Base-by-base conservation (phyloP, 768 basidiomycete genomes). In the Collybia mongolica region DNA sequence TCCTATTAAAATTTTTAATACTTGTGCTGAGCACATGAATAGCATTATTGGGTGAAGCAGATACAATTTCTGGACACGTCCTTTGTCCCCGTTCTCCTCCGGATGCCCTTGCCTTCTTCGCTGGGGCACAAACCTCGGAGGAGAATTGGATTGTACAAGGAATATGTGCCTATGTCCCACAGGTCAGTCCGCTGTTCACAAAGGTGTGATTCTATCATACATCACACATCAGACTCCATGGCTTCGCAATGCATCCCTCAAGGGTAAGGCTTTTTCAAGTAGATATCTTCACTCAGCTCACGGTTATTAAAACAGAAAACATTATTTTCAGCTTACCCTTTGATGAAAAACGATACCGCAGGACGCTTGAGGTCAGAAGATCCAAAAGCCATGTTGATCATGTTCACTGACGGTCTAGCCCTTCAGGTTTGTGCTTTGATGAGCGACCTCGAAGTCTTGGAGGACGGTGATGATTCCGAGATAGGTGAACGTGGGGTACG, bases 41-140 rank as follows among this genome's bases (percentile, higher is more conserved):
- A 84, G 87, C 86, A 6, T 78, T 96, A 32, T 77, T 97, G 3
- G 94, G 94, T 23, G 92, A 95, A 72, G 86, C 90, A 4, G 92
- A 95, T 66, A 57, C 94, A 12, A 69, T 97, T 11, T 71, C 86
- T 18, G 94, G 94, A 0, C 89, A 93, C 59, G 68, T 93, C 26
- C 56, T 86, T 7, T 92, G 90, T 58, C 93, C 94, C 7, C 80
- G 91, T 19, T 93, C 93, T 3, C 86, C 89, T 2, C 89, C 91
- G 2, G 83, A 95, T 62, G 72, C 84, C 3, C 72, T 95, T 57
- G 86, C 87, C 0, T 71, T 70, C 6, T 86, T 88, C 45, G 67
- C 75, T 0, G 73, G 68, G 11, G 66, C 71, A 2, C 52, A 54
- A 20, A 61, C 73, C 0, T 60, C 71, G 0, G 66, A 76, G 28